Percentiles rank a stretch among this genome's conserved stretches.
Conservation (phyloP, 140 eudicot genomes). For the Stevia rebaudiana region DNA sequence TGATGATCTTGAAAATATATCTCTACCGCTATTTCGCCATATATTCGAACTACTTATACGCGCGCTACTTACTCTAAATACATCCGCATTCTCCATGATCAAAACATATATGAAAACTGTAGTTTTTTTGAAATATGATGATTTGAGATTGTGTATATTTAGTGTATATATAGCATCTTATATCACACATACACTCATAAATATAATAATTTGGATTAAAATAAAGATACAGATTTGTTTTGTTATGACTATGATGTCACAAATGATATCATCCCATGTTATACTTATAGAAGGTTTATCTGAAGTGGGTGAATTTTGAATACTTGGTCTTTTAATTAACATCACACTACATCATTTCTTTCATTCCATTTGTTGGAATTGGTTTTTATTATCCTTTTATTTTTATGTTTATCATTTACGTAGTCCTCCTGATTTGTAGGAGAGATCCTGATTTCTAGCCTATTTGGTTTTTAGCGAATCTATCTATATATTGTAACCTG, state of each 20-base stretch:
- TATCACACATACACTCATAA: too few relatives aligned
- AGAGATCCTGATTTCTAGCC: too few relatives aligned
- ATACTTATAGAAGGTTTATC: constrained; percentile 27
- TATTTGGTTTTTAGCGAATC: too few relatives aligned
- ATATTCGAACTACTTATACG: constrained; percentile 69
- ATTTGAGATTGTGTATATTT: constrained; percentile 27
- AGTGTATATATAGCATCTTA: too few relatives aligned
- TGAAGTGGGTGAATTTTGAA: constrained; percentile 26
- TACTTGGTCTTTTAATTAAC: constrained; percentile 34
- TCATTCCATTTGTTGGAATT: too few relatives aligned
- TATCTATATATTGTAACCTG: too few relatives aligned
- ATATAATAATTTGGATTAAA: background rate
- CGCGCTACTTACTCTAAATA: constrained; percentile 58
- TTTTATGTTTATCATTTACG: too few relatives aligned
- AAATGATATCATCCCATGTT: constrained; percentile 44
- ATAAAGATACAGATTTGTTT: constrained; percentile 27
- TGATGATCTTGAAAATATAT: constrained; percentile 61
- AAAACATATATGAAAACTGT: constrained; percentile 11
- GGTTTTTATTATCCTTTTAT: too few relatives aligned
- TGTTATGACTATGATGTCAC: constrained; percentile 37
- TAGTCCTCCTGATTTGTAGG: too few relatives aligned
- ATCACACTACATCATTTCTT: constrained; percentile 27
- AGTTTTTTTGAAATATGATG: constrained; percentile 12
- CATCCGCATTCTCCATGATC: constrained; percentile 53
- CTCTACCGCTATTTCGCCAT: constrained; percentile 77